Percentiles rank a stretch among this genome's conserved stretches.
Conservation (phyloP, 169 alveolate genomes). For the Plasmodium relictum region DNA sequence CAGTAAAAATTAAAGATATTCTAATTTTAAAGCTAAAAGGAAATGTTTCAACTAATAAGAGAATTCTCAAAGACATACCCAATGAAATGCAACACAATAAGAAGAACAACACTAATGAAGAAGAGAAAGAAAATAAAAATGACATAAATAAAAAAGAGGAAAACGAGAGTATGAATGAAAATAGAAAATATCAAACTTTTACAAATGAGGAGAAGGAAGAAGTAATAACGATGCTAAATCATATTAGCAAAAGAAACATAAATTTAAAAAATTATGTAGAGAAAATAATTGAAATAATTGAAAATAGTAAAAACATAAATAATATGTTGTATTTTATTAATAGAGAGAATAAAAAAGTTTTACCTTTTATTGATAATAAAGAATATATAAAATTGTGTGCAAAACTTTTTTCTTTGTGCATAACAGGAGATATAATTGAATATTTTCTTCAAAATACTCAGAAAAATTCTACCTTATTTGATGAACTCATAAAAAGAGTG, state of each 20-base stretch:
- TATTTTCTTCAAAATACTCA: slow-evolving; percentile 78
- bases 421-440: slow-evolving; percentile 82
- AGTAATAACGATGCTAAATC: slow-evolving; percentile 1
- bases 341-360: slow-evolving; percentile 74
- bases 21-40: slow-evolving; percentile 83
- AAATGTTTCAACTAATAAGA: slow-evolving; percentile 12
- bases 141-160: not conserved
- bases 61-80: not conserved
- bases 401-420: slow-evolving; percentile 65
- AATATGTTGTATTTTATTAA: slow-evolving; percentile 32
- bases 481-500: slow-evolving; percentile 50
- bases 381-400: slow-evolving; percentile 29
- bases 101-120: not conserved
- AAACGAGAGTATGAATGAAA: not conserved
- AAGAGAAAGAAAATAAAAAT: slow-evolving; percentile 7
- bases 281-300: slow-evolving; percentile 16
- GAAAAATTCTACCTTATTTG: slow-evolving; percentile 25
- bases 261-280: slow-evolving; percentile 7
- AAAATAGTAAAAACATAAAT: not conserved
- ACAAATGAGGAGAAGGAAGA: not conserved
- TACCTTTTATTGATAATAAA: slow-evolving; percentile 67
- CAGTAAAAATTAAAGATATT: slow-evolving; percentile 39
- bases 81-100: not conserved
- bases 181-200: not conserved
- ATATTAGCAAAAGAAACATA: not conserved